Evolutionary conservation across 768 basidiomycete genomes (phyloP), one percentile per base, ranked within the genome.

Genomic region (Boletus patriciae): DNA sequence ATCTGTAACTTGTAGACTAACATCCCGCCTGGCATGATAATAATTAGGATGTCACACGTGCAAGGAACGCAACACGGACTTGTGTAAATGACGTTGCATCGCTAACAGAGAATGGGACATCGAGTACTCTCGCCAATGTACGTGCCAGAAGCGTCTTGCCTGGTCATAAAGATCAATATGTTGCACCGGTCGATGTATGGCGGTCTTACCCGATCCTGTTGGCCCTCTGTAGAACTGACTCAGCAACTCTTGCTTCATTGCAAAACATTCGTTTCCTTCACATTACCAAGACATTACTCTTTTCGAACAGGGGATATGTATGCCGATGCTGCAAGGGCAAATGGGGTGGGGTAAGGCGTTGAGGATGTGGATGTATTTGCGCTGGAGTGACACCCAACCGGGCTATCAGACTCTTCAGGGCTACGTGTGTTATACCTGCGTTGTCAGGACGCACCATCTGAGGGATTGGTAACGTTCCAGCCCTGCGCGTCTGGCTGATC

Each of bases 31-130:
- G 45, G 34, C 2, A 48, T 45, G 19, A 68, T 55, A 50, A 54
- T 52, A 38, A 51, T 58, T n/a, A 63, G 49, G 31, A 48, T 48
- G 31, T 42, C 23, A 45, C 45, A 45, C 23, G 33, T 25, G 44
- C 45, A 36, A 48, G 29, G 21, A 57, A 38, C 37, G 62, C 38
- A 16, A 34, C 27, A 63, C 77, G 55, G 58, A 88, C 91, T 76
- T 94, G 92, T 12, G 96, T 98, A 65, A 97, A 92, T 4, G 93
- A 84, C 19, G 95, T 98, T 21, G 95, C 96, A 65, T 98, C 95
- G 65, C 86, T 91, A 58, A 89, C 83, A 18, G 94, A 95, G 70
- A 97, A 98, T 1, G 96, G 96, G 0, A 98, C 94, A 67, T 97
- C 90, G 8, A 98, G 76, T 6, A 94, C 86, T 66, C 82, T 84